Conservation (phyloP, 2,329 filamentous ascomycete species). For the Tolypocladium sp. region DNA sequence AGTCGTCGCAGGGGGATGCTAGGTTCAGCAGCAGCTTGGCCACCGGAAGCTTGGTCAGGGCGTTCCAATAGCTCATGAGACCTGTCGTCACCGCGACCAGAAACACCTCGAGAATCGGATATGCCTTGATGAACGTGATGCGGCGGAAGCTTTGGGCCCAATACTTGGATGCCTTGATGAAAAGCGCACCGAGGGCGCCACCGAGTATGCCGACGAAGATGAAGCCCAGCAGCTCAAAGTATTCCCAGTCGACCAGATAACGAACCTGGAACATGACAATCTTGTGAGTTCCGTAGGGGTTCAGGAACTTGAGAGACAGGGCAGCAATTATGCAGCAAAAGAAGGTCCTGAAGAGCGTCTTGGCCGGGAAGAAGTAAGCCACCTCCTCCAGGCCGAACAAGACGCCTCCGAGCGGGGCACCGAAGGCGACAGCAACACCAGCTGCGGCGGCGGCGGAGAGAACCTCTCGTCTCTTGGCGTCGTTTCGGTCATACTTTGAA, state of each 20-base stretch:
- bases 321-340: slow-evolving; percentile 96
- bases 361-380: slow-evolving; percentile 93
- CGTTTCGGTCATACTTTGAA: slow-evolving; percentile 85
- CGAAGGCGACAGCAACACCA: slow-evolving; percentile 90
- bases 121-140: slow-evolving; percentile 68
- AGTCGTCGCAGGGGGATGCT: slow-evolving; percentile 72
- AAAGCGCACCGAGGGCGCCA: slow-evolving; percentile 76
- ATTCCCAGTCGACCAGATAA: slow-evolving; percentile 84
- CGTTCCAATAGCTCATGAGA: slow-evolving; percentile 86
- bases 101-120: slow-evolving; percentile 79
- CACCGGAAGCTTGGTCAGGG: slow-evolving; percentile 79
- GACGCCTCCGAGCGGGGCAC: slow-evolving; percentile 77
- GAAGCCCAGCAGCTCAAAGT: slow-evolving; percentile 82
- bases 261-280: slow-evolving; percentile 95
- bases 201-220: slow-evolving; percentile 80
- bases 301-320: slow-evolving; percentile 84
- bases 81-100: slow-evolving; percentile 81
- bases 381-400: slow-evolving; percentile 94
- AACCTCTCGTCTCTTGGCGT: slow-evolving; percentile 87
- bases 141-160: slow-evolving; percentile 89
- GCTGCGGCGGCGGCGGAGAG: slow-evolving; percentile 88
- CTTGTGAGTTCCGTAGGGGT: slow-evolving; percentile 92
- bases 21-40: slow-evolving; percentile 86
- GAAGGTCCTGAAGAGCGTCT: slow-evolving; percentile 94
- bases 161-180: slow-evolving; percentile 87